Evolutionary conservation across 1,139 yeast species (phyloP).

Genomic region (Kodamaea suecica): DNA sequence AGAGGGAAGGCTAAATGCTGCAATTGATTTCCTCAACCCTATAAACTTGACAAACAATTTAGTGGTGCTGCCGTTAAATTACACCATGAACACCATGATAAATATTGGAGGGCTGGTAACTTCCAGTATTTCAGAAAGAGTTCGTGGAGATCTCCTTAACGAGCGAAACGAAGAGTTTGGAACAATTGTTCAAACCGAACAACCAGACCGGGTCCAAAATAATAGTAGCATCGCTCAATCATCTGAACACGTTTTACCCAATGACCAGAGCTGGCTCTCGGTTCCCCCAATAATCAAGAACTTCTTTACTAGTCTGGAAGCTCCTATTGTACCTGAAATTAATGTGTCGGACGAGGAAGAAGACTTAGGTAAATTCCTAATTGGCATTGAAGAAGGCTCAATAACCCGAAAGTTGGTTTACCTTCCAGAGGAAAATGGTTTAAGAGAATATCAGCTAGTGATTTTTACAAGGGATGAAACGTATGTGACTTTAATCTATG

Average conservation of each 20-base stretch:
- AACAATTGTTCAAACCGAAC: not conserved
- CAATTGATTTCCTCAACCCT: conserved; percentile 24
- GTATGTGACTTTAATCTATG: conserved; percentile 29
- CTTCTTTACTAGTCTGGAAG: conserved; percentile 3
- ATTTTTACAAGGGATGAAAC: conserved; percentile 26
- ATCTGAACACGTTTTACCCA: conserved; percentile 3
- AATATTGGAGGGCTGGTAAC: conserved; percentile 13
- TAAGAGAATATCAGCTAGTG: conserved; percentile 33
- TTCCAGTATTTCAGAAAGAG: too few relatives aligned
- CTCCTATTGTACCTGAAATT: conserved; percentile 2
- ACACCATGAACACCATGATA: conserved; percentile 36
- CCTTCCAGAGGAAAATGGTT: conserved; percentile 15
- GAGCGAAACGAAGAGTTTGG: too few relatives aligned
- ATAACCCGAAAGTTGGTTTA: conserved; percentile 30
- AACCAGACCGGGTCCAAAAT: too few relatives aligned
- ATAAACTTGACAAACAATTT: conserved; percentile 34
- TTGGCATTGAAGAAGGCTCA: conserved; percentile 22
- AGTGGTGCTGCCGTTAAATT: conserved; percentile 39
- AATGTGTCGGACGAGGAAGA: conserved; percentile 16
- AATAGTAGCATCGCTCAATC: too few relatives aligned
- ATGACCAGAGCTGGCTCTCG: conserved; percentile 21
- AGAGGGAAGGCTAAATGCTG: conserved; percentile 1
- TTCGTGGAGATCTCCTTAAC: too few relatives aligned
- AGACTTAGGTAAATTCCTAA: conserved; percentile 24
- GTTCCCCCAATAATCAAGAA: conserved; percentile 24